phyloP scores from a whole-genome alignment of 202 grass and related monocot species.

The Carex sylvatica region DNA sequence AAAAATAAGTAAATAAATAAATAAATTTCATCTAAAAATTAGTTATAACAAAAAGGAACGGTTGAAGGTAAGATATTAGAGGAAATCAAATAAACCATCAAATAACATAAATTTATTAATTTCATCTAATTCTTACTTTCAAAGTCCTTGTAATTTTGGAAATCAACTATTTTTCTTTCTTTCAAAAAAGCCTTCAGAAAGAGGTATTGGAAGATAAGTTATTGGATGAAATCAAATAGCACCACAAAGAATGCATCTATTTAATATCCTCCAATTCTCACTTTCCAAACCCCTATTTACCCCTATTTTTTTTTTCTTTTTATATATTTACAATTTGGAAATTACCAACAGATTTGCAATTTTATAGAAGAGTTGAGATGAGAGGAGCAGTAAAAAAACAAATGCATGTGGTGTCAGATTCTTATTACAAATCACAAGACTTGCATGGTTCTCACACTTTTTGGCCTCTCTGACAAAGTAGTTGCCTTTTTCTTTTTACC shows the following conservation, averaged over 20 bases:
- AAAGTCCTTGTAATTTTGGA: neutral
- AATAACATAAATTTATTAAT: neutral
- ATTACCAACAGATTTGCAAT: neutral
- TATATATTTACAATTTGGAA: neutral
- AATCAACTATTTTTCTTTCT: neutral
- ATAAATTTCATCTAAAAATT: no score
- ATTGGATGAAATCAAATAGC: conserved; percentile 18
- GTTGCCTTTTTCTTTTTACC: neutral
- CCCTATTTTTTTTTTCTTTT: neutral
- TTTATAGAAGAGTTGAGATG: neutral
- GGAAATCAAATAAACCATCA: neutral
- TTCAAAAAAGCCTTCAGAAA: neutral
- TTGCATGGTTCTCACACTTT: neutral
- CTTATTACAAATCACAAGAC: neutral
- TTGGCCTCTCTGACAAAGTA: neutral
- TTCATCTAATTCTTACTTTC: conserved; percentile 12
- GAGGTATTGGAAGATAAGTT: neutral
- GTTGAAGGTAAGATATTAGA: conserved; percentile 15
- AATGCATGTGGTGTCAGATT: conserved; percentile 1
- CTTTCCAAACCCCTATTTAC: neutral
- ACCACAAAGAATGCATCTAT: neutral
- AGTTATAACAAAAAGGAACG: neutral
- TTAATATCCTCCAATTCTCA: conserved; percentile 12
- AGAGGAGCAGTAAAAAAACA: neutral
- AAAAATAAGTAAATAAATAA: no score